These are phyloP conservation scores for Metschnikowia cubensis DNA, from an alignment of 805 yeast species.

Conservation along the genomic window DNA sequence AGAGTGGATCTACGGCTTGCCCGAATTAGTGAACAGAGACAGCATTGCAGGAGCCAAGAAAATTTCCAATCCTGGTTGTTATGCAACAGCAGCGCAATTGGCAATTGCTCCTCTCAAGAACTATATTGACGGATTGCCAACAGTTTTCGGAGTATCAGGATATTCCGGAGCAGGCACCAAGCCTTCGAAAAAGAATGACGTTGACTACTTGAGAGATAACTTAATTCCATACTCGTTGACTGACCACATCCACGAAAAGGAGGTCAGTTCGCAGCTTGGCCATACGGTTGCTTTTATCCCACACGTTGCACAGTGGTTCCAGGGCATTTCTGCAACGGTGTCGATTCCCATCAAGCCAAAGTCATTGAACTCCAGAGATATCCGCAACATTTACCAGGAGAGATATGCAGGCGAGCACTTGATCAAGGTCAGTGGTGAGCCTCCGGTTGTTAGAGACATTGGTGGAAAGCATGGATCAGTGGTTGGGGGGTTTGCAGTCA, in stretches of 20 bases:
- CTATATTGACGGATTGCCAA: slow-evolving; percentile 66
- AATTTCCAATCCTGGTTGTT: slow-evolving; percentile 97
- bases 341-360: slow-evolving; percentile 75
- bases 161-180: slow-evolving; percentile 99
- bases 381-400: slow-evolving; percentile 81
- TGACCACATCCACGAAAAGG: slow-evolving; percentile 95
- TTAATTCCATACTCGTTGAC: slow-evolving; percentile 93
- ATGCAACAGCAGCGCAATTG: slow-evolving; percentile 96
- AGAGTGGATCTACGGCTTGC: slow-evolving; percentile 92
- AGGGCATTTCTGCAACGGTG: slow-evolving; percentile 92
- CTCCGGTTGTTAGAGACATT: slow-evolving; percentile 88
- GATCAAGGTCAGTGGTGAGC: slow-evolving; percentile 82
- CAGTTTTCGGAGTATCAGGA: slow-evolving; percentile 94
- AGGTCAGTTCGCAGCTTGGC: slow-evolving; percentile 79
- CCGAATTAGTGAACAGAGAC: slow-evolving; percentile 76
- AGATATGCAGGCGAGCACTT: slow-evolving; percentile 84
- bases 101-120: slow-evolving; percentile 84
- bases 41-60: slow-evolving; percentile 66
- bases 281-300: slow-evolving; percentile 84
- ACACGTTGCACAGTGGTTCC: slow-evolving; percentile 99
- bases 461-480: slow-evolving; percentile 93
- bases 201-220: slow-evolving; percentile 69
- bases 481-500: slow-evolving; percentile 94
- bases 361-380: slow-evolving; percentile 71
- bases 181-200: slow-evolving; percentile 94